Evolutionary conservation across 75 land plant genomes (phyloP).

Genomic region (Azolla pinnata): DNA sequence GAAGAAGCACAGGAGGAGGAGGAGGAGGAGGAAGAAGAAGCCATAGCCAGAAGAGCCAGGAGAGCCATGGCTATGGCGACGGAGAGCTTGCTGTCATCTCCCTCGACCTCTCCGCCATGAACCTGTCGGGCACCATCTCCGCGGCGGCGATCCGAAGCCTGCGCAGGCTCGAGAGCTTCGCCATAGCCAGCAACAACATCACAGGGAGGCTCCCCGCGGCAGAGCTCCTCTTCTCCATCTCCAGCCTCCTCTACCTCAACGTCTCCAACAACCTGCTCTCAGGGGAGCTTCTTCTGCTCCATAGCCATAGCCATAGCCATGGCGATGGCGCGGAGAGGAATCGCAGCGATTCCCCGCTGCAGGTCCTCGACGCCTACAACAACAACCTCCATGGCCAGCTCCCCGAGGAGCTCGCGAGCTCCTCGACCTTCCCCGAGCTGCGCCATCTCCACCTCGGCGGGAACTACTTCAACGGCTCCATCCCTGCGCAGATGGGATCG

Average conservation of each 20-base stretch:
- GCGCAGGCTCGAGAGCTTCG: conserved; percentile 15
- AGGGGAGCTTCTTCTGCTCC: conserved; percentile 11
- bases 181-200: conserved; percentile 31
- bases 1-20: background rate
- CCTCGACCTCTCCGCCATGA: conserved; percentile 20
- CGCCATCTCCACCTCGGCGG: conserved; percentile 37
- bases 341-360: conserved; percentile 3
- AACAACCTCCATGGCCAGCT: conserved; percentile 31
- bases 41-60: background rate
- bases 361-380: conserved; percentile 24
- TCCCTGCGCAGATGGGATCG: conserved; percentile 24
- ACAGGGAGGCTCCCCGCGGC: conserved; percentile 18
- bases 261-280: conserved; percentile 38
- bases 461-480: conserved; percentile 34
- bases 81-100: too few species aligned
- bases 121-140: conserved; percentile 32
- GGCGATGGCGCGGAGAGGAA: too few species aligned
- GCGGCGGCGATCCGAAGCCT: conserved; percentile 18
- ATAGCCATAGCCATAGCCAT: too few species aligned
- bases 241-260: conserved; percentile 24
- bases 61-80: too few species aligned
- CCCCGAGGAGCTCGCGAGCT: conserved; percentile 38
- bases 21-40: background rate
- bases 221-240: background rate
- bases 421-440: conserved; percentile 30